Percentiles rank a stretch among this genome's conserved stretches.
Conservation (phyloP, 2,329 filamentous ascomycete species). For the Capronia epimyces region DNA sequence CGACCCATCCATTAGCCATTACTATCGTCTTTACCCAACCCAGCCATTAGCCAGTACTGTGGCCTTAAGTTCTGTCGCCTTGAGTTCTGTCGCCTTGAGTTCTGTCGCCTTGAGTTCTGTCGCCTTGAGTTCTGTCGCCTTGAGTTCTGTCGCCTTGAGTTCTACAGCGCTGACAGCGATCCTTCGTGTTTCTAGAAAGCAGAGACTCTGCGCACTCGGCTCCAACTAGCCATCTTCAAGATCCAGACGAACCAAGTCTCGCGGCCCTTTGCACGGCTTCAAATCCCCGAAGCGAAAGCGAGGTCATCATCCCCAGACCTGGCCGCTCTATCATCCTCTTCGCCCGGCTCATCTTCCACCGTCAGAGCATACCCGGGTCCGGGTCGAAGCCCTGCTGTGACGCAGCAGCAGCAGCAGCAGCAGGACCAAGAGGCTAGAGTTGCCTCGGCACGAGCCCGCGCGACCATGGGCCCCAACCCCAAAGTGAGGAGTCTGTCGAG, state of each 20-base stretch:
- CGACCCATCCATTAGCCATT: no score
- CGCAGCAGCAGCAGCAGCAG: no score
- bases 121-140: no score
- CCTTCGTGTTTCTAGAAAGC: constrained; percentile 26
- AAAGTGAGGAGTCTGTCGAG: constrained; percentile 12
- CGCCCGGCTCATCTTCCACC: constrained; percentile 19
- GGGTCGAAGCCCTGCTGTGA: no score
- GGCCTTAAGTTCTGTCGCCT: no score
- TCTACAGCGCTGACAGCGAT: background rate
- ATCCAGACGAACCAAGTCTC: constrained; percentile 28
- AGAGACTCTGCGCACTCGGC: constrained; percentile 25
- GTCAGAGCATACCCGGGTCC: no score
- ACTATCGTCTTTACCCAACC: no score
- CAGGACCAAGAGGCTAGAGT: constrained; percentile 23
- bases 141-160: no score
- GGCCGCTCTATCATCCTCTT: constrained; percentile 11
- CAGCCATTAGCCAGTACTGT: no score
- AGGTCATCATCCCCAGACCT: constrained; percentile 9
- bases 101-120: no score
- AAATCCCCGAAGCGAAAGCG: constrained; percentile 9
- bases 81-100: no score
- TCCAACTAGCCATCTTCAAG: constrained; percentile 30
- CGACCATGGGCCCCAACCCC: constrained; percentile 21
- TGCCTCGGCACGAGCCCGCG: constrained; percentile 21
- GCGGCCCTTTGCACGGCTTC: constrained; percentile 25